These are phyloP conservation scores for Lantana camara DNA, from an alignment of 257 asterid genomes.

Conservation along the genomic window DNA sequence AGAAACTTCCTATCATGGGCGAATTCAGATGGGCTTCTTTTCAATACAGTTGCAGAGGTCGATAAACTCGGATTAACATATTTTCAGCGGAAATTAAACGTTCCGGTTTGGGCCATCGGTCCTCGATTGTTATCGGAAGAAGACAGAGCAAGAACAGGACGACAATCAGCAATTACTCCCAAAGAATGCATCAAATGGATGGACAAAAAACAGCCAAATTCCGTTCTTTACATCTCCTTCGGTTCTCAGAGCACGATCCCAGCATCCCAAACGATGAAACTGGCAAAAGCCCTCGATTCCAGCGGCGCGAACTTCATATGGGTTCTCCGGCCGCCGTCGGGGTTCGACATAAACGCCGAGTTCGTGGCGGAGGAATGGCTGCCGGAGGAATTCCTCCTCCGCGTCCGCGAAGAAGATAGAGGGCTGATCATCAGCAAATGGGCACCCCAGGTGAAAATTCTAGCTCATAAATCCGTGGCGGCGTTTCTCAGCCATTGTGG, in stretches of 20 bases:
- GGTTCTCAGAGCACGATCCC: constrained; percentile 46
- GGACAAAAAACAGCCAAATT: constrained; percentile 28
- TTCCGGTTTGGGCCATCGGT: constrained; percentile 56
- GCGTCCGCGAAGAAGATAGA: constrained; percentile 26
- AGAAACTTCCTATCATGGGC: constrained; percentile 45
- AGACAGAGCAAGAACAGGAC: constrained; percentile 24
- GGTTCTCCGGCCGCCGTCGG: constrained; percentile 52
- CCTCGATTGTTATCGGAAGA: constrained; percentile 41
- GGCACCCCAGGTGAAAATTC: constrained; percentile 56
- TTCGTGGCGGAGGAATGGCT: constrained; percentile 52
- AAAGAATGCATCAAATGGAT: constrained; percentile 42
- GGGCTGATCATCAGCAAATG: constrained; percentile 45
- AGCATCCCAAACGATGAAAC: constrained; percentile 49
- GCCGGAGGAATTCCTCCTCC: constrained; percentile 45
- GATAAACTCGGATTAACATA: constrained; percentile 45
- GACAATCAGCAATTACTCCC: constrained; percentile 24
- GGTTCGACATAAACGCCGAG: constrained; percentile 36
- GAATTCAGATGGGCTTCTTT: constrained; percentile 46
- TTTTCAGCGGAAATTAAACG: constrained; percentile 42
- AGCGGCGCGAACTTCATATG: constrained; percentile 42
- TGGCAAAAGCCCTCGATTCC: constrained; percentile 47
- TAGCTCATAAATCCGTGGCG: constrained; percentile 39
- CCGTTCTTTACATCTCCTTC: constrained; percentile 52
- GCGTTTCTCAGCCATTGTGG: constrained; percentile 60
- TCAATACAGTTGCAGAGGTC: constrained; percentile 49